Percentiles rank a stretch among this genome's conserved stretches.
Evolutionary conservation across 805 yeast species (phyloP).

Genomic region (Ogataea angusta): DNA sequence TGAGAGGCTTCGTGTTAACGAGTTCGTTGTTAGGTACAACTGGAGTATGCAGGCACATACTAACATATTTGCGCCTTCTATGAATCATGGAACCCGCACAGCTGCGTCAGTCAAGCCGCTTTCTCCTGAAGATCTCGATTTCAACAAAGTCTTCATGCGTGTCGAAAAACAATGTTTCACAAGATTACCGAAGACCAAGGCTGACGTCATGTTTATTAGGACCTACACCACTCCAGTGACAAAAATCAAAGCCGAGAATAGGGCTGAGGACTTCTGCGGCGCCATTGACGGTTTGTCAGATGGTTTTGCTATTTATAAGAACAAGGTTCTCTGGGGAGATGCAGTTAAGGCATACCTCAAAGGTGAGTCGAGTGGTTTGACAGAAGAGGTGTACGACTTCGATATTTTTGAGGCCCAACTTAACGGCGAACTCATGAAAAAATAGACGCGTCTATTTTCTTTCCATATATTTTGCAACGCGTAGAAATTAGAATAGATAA

Average conservation of each 20-base stretch:
- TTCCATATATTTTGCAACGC: neutral
- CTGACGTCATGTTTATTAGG: constrained; percentile 50
- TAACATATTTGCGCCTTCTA: constrained; percentile 43
- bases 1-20: constrained; percentile 48
- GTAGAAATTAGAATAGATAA: constrained; percentile 2
- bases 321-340: constrained; percentile 65
- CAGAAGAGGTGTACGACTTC: constrained; percentile 23
- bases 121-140: constrained; percentile 37
- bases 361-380: constrained; percentile 36
- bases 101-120: constrained; percentile 34
- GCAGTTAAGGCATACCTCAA: constrained; percentile 47
- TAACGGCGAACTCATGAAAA: constrained; percentile 1
- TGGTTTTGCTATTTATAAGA: constrained; percentile 58
- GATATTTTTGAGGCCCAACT: constrained; percentile 14
- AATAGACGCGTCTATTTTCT: neutral
- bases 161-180: constrained; percentile 59
- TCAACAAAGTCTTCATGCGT: constrained; percentile 50
- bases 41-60: constrained; percentile 69
- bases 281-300: constrained; percentile 65
- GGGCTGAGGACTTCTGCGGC: constrained; percentile 47
- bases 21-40: constrained; percentile 60
- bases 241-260: constrained; percentile 42
- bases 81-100: constrained; percentile 37
- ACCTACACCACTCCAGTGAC: constrained; percentile 56
- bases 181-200: constrained; percentile 46